A percentile compares a stretch with the other conserved stretches of the same genome.
Evolutionary conservation across 768 basidiomycete species (phyloP).

Genomic region (Infundibulicybe gibba): DNA sequence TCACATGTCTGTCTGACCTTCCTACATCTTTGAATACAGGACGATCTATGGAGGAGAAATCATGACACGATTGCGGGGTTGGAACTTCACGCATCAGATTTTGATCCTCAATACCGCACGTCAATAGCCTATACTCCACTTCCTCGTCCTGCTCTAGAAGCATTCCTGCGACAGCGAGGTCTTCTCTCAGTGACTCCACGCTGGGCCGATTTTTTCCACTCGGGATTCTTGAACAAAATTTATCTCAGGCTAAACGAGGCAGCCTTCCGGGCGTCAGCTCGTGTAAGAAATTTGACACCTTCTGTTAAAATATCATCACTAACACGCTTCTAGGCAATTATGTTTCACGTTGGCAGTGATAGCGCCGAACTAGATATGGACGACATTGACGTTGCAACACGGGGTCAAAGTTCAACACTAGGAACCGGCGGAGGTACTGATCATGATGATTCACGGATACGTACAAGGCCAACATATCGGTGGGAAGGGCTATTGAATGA

Average conservation of each 20-base stretch:
- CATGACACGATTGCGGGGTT: constrained; percentile 51
- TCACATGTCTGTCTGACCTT: neutral
- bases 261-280: constrained; percentile 48
- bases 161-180: constrained; percentile 60
- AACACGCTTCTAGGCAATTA: constrained; percentile 41
- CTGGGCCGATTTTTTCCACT: constrained; percentile 49
- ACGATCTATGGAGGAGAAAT: constrained; percentile 76
- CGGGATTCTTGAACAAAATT: constrained; percentile 68
- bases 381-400: constrained; percentile 53
- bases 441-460: constrained; percentile 59
- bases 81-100: constrained; percentile 47
- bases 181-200: constrained; percentile 43
- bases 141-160: constrained; percentile 58
- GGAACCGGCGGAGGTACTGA: constrained; percentile 73
- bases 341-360: constrained; percentile 59
- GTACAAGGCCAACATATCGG: constrained; percentile 56
- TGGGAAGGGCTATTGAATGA: constrained; percentile 71
- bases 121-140: constrained; percentile 74
- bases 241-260: constrained; percentile 71
- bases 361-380: constrained; percentile 57
- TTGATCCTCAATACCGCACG: constrained; percentile 67
- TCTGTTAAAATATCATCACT: neutral
- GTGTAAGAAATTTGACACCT: constrained; percentile 31
- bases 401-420: constrained; percentile 46
- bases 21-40: constrained; percentile 31